Evolutionary conservation across 148 eudicot species (phyloP).

Genomic region (Vaccinium macrocarpon): DNA sequence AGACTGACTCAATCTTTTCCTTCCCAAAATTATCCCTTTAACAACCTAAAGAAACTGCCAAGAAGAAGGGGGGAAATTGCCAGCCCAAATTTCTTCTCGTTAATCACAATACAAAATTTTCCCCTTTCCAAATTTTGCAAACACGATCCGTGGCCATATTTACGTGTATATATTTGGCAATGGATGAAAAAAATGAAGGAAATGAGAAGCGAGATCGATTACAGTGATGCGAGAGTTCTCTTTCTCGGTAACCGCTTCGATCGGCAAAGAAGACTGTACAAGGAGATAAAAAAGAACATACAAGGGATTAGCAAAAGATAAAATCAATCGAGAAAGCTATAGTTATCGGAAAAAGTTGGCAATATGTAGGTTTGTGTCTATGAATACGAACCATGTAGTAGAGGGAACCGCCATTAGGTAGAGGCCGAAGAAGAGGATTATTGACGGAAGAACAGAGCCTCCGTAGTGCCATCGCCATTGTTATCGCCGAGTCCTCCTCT

Average conservation of each 20-base stretch:
- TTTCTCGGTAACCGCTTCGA: conserved; percentile 44
- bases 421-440: conserved; percentile 42
- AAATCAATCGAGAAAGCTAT: neutral
- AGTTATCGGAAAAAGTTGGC: neutral
- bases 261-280: conserved; percentile 57
- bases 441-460: conserved; percentile 47
- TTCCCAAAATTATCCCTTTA: neutral
- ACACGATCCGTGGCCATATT: neutral
- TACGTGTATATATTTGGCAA: neutral
- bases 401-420: conserved; percentile 32
- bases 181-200: neutral
- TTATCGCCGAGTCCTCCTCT: conserved; percentile 23
- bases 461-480: conserved; percentile 74
- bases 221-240: conserved; percentile 59
- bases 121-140: neutral
- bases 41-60: neutral
- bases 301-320: conserved; percentile 6
- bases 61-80: neutral
- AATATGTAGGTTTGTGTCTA: neutral
- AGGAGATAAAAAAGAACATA: conserved; percentile 4
- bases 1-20: neutral
- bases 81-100: neutral
- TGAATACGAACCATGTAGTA: conserved; percentile 39
- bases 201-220: conserved; percentile 21
- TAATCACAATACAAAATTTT: neutral